Evolutionary conservation across 345 rosid genomes (phyloP).

Genomic region (Alliaria petiolata): DNA sequence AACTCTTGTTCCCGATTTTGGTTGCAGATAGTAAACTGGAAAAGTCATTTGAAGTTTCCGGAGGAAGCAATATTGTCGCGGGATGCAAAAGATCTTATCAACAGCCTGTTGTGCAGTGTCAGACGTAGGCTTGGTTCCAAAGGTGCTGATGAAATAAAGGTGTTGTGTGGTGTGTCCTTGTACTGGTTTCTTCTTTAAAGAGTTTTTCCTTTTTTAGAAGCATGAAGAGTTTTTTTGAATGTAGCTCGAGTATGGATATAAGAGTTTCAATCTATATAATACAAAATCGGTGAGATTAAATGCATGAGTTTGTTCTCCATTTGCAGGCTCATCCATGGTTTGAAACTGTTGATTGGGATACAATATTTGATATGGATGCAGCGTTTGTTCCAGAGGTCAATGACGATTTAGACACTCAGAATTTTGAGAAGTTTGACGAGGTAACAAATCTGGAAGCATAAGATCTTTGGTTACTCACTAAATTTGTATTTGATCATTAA

Average conservation of each 20-base stretch:
- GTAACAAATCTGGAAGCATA: constrained; percentile 28
- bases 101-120: constrained; percentile 81
- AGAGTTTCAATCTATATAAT: not conserved
- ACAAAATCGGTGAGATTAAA: not conserved
- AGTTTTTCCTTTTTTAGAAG: not conserved
- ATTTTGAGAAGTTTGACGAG: constrained; percentile 95
- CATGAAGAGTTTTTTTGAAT: not conserved
- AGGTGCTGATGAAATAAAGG: constrained; percentile 94
- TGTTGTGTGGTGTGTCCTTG: constrained; percentile 61
- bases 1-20: not conserved
- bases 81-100: constrained; percentile 76
- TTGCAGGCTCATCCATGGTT: constrained; percentile 90
- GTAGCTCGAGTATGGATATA: not conserved
- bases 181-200: not conserved
- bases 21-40: constrained; percentile 91
- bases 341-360: constrained; percentile 69
- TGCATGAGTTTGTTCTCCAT: constrained; percentile 16
- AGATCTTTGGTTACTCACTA: not conserved
- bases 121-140: constrained; percentile 85
- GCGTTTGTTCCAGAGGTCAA: constrained; percentile 92
- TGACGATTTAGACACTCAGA: constrained; percentile 94
- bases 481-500: not conserved
- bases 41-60: constrained; percentile 90
- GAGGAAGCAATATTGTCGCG: constrained; percentile 83
- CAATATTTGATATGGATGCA: constrained; percentile 84